Conservation (phyloP, 805 yeast species). For the Ogataea sp. region DNA sequence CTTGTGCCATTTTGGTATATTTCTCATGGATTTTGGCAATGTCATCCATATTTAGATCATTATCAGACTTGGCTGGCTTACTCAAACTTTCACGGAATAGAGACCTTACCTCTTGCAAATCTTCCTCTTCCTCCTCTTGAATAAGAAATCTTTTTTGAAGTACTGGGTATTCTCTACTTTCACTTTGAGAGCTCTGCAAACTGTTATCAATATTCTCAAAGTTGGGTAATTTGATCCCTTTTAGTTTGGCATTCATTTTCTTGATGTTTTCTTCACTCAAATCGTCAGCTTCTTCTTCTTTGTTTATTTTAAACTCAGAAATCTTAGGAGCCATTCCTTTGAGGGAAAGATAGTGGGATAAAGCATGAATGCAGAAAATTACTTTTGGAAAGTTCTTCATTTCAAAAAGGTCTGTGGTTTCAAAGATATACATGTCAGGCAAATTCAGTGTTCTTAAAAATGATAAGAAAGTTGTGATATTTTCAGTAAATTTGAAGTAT, state of each 20-base stretch:
- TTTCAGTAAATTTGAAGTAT: conserved; percentile 88
- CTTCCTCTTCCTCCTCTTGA: neutral
- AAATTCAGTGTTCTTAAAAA: conserved; percentile 62
- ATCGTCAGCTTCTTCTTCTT: conserved; percentile 48
- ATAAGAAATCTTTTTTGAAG: too few relatives aligned
- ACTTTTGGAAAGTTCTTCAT: conserved; percentile 90
- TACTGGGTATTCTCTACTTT: conserved; percentile 10
- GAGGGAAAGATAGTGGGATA: conserved; percentile 63
- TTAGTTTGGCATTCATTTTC: conserved; percentile 59
- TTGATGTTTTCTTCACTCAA: conserved; percentile 62
- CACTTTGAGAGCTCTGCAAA: conserved; percentile 10
- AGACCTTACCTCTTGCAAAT: conserved; percentile 12
- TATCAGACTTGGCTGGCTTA: neutral
- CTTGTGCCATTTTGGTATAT: conserved; percentile 12
- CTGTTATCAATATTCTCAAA: conserved; percentile 40
- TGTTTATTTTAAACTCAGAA: conserved; percentile 30
- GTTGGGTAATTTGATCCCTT: conserved; percentile 68
- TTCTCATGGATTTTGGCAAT: conserved; percentile 23
- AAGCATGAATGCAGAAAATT: conserved; percentile 85
- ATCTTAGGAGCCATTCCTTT: conserved; percentile 29
- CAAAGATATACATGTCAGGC: conserved; percentile 86
- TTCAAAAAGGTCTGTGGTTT: conserved; percentile 87
- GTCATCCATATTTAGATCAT: conserved; percentile 7
- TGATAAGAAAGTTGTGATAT: conserved; percentile 74
- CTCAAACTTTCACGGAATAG: conserved; percentile 11